Evolutionary conservation across 2,329 filamentous ascomycete species (phyloP), one percentile per base, ranked within the genome.

Genomic region (Orbilia brochopaga): DNA sequence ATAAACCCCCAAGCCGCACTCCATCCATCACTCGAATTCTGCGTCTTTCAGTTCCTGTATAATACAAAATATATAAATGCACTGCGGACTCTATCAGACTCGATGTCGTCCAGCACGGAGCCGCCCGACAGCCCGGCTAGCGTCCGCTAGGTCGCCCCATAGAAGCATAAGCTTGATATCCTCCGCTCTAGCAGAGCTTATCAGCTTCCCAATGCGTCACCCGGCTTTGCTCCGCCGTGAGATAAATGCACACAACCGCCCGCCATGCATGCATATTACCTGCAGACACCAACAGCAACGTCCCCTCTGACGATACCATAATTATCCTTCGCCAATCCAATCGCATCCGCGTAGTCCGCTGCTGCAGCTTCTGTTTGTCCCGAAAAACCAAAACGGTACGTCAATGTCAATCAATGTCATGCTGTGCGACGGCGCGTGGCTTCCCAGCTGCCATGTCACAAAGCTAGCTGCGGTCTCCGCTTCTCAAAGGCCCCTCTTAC

Each of bases 121-220:
- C 66, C 66, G 66, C 66, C 66, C 66, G 66, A 70, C 66, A 61
- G 37, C 37, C 37, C 37, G 37, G 37, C 37, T 42, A 42, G 37
- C 37, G 37, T 17, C n/a, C 37, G n/a, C 5, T 42, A 42, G 37
- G 3, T 42, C 27, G 27, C 27, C n/a, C 27, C 27, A 32, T 8
- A 32, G 27, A 32, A 32, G 27, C 27, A 3, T 32, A 8, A 3
- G 27, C 13, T 13, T 15, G 37, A 5, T 13, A 13, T 42, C 32
- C 13, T 17, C n/a, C 13, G 37, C 37, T 4, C n/a, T n/a, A n/a
- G 13, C 3, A 42, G 46, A 69, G 58, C 59, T 64, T 70, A 70
- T 64, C 66, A 70, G 66, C 66, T 70, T 70, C 66, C 66, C 66
- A 32, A 70, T 64, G 66, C 66, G 66, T 64, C 27, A 8, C 27